These are phyloP conservation scores for Podospora fimiseda DNA, from an alignment of 495 filamentous ascomycete species.

Conservation along the genomic window DNA sequence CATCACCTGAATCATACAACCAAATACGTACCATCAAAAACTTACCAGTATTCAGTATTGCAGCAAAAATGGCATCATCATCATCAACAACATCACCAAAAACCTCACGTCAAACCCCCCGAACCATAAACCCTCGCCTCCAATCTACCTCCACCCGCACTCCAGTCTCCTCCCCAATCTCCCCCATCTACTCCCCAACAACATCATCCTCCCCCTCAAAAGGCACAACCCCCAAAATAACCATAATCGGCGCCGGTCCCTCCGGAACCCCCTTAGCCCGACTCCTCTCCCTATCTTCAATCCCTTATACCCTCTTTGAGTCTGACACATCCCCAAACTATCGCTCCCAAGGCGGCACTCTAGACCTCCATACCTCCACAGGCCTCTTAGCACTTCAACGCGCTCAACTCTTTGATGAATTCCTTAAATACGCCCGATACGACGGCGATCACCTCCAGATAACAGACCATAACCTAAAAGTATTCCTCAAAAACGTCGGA, in stretches of 20 bases:
- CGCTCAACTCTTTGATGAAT: conserved; percentile 45
- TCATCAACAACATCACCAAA: no score
- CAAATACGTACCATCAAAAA: no score
- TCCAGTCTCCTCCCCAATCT: background rate
- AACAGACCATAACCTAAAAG: conserved; percentile 28
- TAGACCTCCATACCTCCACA: conserved; percentile 48
- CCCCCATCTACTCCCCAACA: background rate
- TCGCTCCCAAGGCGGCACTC: conserved; percentile 44
- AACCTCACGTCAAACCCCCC: no score
- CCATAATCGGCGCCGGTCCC: conserved; percentile 54
- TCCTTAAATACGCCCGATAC: conserved; percentile 37
- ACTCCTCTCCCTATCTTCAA: conserved; percentile 38
- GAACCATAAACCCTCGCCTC: no score
- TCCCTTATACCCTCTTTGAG: conserved; percentile 45
- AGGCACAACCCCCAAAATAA: conserved; percentile 32
- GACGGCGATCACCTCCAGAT: conserved; percentile 44
- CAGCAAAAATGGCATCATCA: no score
- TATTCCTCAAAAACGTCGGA: conserved; percentile 11
- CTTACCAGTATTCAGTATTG: no score
- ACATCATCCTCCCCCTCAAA: no score
- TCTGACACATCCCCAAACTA: conserved; percentile 36
- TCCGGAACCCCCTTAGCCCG: conserved; percentile 49
- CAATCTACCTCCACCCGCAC: no score
- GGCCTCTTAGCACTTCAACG: conserved; percentile 46
- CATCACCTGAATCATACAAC: no score